Base-by-base conservation (phyloP, 805 yeast genomes). In the Saturnispora serradocipensis region DNA sequence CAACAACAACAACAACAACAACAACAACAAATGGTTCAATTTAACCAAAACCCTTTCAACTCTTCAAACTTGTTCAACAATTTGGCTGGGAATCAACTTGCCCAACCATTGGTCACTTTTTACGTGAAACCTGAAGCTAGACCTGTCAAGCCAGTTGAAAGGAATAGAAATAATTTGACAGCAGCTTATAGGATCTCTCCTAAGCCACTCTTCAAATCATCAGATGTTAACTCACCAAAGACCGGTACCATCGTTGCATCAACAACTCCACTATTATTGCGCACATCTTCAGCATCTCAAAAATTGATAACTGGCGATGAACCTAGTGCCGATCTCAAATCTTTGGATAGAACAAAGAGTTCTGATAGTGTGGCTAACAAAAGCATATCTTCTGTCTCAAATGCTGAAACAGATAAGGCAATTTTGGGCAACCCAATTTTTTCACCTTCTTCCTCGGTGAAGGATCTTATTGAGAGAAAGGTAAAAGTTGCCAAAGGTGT, bases 11-110 rank as follows among this genome's bases (percentile, higher is more conserved):
- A 57, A 42, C 56, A 48, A 28, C 46, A 50, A 56, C 48, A 50
- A 40, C 60, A 59, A 43, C 60, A 58, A 43, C 56, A 69, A 50
- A 68, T 74, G 43, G 53, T 57, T 36, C 34, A 55, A 49, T 54
- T 54, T 68, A 72, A 69, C 52, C 72, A 74, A 53, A 79, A 84
- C 62, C 96, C 97, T 43, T 90, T 87, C 63, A 95, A 96, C 1
- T 75, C 79, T 46, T 82, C 83, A 59, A 86, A 89, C 5, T 70
- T 90, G 49, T 88, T 86, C 59, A 53, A 69, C 3, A 65, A 63
- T 43, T 59, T 65, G 28, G 64, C 69, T 9, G 59, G 61, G 28
- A 62, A 70, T 15, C 42, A 44, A 11, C 48, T 50, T 34, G 24
- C 43, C 16, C 43, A 30, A n/a, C 69, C 73, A 6, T 49, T 68